Conservation (phyloP, 371 early-diverging fungal genomes). For the Apophysomyces sp. region DNA sequence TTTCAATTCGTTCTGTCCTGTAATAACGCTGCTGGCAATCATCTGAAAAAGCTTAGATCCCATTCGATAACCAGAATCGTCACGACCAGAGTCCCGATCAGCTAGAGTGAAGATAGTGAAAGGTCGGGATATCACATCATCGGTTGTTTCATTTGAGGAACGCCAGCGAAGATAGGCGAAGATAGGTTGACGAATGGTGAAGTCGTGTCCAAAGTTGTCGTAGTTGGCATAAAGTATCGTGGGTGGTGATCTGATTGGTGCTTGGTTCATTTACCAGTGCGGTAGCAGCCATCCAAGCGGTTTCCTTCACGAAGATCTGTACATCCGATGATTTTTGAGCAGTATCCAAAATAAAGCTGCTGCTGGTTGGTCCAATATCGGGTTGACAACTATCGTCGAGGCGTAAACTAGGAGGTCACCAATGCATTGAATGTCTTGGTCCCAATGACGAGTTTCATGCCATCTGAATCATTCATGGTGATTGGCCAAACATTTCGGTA, state of each 20-base stretch:
- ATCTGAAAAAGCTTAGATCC: background rate
- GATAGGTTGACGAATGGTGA: background rate
- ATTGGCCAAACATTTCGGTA: background rate
- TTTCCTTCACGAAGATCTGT: background rate
- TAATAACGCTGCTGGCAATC: background rate
- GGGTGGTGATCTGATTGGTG: background rate
- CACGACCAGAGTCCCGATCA: background rate
- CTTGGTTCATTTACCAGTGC: background rate
- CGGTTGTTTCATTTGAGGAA: background rate
- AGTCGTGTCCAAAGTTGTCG: background rate
- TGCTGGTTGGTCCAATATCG: background rate
- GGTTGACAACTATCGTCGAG: background rate
- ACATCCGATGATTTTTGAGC: background rate
- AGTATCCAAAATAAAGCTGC: background rate
- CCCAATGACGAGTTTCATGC: slow-evolving; percentile 2
- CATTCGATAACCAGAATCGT: slow-evolving; percentile 3
- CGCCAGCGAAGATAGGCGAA: too few species aligned
- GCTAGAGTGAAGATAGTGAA: background rate
- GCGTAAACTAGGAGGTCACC: slow-evolving; percentile 6
- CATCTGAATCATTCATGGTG: background rate
- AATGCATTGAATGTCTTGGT: slow-evolving; percentile 6
- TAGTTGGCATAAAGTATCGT: background rate
- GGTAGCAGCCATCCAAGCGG: background rate
- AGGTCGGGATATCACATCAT: slow-evolving; percentile 2
- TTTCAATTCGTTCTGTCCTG: background rate